Evolutionary conservation across 179 eudicot species (phyloP).

Genomic region (Corrigiola litoralis): DNA sequence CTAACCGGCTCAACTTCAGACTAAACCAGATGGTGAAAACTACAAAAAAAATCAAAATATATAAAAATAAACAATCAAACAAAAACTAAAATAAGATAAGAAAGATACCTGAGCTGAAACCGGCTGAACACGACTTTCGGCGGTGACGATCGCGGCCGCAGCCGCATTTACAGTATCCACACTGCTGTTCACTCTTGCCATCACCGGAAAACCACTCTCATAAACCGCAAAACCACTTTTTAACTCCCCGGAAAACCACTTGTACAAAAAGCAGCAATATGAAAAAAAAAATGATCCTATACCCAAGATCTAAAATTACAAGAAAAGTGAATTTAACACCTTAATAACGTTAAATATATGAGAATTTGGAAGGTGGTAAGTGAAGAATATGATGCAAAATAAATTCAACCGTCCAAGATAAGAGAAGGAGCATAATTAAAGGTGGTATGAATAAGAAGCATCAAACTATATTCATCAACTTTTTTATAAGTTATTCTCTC

Average conservation of each 20-base stretch:
- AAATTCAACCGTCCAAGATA: not conserved
- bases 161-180: slow-evolving; percentile 49
- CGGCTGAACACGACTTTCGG: slow-evolving; percentile 45
- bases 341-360: not conserved
- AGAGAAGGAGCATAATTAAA: not conserved
- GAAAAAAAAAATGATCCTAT: not conserved
- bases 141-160: slow-evolving; percentile 48
- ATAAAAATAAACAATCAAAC: not conserved
- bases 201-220: slow-evolving; percentile 20
- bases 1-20: too few relatives aligned
- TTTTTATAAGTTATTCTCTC: slow-evolving; percentile 9
- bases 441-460: not conserved
- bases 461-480: not conserved
- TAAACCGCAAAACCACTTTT: slow-evolving; percentile 3
- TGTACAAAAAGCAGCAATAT: not conserved
- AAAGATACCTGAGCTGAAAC: slow-evolving; percentile 33
- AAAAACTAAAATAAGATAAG: not conserved
- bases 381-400: not conserved
- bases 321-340: not conserved
- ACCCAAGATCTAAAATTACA: slow-evolving; percentile 5
- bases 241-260: slow-evolving; percentile 4
- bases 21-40: too few relatives aligned
- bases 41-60: too few relatives aligned
- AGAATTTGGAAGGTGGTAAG: not conserved
- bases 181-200: slow-evolving; percentile 28